Evolutionary conservation across 352 stramenopile species (phyloP).

Genomic region (Phytophthora litchii): DNA sequence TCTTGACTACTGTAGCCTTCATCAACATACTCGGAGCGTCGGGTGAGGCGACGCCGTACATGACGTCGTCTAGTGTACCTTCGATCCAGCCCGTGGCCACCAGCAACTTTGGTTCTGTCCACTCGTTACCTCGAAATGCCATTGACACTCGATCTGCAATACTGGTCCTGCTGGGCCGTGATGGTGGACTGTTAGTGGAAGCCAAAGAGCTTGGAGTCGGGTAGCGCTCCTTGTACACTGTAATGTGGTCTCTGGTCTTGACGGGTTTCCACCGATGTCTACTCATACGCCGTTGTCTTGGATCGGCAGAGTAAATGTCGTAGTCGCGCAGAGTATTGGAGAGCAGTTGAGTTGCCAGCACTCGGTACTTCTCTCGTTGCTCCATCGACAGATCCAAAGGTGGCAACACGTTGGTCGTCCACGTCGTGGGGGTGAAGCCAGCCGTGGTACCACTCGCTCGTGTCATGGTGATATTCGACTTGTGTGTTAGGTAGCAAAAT

Average conservation of each 20-base stretch:
- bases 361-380: constrained; percentile 30
- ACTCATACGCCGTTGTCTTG: constrained; percentile 39
- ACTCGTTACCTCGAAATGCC: constrained; percentile 31
- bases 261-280: constrained; percentile 35
- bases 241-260: constrained; percentile 36
- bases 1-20: constrained; percentile 44
- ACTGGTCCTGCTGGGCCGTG: constrained; percentile 35
- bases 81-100: constrained; percentile 47
- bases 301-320: constrained; percentile 38
- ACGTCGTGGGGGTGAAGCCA: constrained; percentile 32
- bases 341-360: constrained; percentile 33
- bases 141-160: constrained; percentile 47
- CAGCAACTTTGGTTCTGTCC: constrained; percentile 45
- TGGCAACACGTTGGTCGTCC: constrained; percentile 30
- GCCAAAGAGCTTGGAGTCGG: constrained; percentile 22
- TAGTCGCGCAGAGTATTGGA: constrained; percentile 38
- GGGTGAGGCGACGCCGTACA: constrained; percentile 64
- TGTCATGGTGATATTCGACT: constrained; percentile 15
- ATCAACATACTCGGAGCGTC: constrained; percentile 54
- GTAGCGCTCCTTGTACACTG: constrained; percentile 44
- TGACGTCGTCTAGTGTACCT: constrained; percentile 58
- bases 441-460: constrained; percentile 6
- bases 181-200: constrained; percentile 6
- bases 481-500: constrained; percentile 23
- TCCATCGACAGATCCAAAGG: constrained; percentile 24